Base-by-base conservation (phyloP, 2,329 filamentous ascomycete species). In the Celoporthe dispersa region DNA sequence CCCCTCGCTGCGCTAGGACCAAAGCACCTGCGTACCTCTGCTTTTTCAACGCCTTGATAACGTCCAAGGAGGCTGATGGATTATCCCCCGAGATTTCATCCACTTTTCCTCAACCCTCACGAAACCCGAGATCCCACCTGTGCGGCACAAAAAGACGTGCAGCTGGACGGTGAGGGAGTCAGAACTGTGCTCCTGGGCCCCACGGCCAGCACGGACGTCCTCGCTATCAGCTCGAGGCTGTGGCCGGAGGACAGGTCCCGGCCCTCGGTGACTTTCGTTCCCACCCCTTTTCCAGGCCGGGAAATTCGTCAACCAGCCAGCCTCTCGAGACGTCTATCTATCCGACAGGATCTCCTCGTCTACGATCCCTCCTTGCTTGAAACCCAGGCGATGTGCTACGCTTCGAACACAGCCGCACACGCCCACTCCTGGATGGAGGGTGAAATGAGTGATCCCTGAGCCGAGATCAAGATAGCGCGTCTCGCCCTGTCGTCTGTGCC, bases 1-100 rank as follows among this genome's bases (percentile, higher is more conserved):
- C 31, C 62, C 62, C 28, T 64, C 19, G 62, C 62, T 19, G 19
- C 25, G 3, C 35, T 41, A 25, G 22, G 4, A 48, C 44, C 8
- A 8, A 9, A 57, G 25, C 28, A 31, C 25, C 53, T 57, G 25
- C 53, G 25, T 28, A 57, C 25, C 12, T 55, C 8, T 48, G 16
- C 41, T 44, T 19, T 44, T 1, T 44, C 41, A 44, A 22, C 44
- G 2, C 44, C 44, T 33, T 19, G 53, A 57, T 31, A 57, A 57
- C 28, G 28, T 31, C 53, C 14, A 55, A 28, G 51, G 51, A 57
- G 53, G 53, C 53, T 57, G 53, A 57, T 31, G 53, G 53, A 57
- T 57, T 57, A 57, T 57, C 53, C 25, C 51, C 53, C 53, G 53
- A 57, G 53, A 31, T 19, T 31, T 57, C 25, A 31, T 33, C 53